Conservation (phyloP, 1,139 yeast genomes). For the Lodderomyces metapsilosis region DNA sequence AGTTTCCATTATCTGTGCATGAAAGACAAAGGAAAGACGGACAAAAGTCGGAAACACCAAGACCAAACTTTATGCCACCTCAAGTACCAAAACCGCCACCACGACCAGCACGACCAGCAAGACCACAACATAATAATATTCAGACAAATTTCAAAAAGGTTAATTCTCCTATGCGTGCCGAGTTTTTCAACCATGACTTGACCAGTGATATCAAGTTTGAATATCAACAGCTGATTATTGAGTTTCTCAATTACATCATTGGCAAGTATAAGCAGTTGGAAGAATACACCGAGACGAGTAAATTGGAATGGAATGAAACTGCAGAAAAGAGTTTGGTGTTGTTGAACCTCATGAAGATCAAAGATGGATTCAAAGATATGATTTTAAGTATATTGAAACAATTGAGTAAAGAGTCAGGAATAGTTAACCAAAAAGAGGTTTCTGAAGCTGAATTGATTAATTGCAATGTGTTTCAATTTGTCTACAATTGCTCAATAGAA, state of each 20-base stretch:
- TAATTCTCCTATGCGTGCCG: conserved; percentile 9
- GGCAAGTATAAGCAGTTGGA: conserved; percentile 13
- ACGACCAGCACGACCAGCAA: conserved; percentile 1
- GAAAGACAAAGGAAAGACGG: neutral
- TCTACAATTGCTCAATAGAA: conserved; percentile 17
- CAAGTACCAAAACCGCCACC: neutral
- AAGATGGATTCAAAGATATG: conserved; percentile 10
- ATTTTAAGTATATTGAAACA: conserved; percentile 11
- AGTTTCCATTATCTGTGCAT: conserved; percentile 2
- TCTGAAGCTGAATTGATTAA: conserved; percentile 11
- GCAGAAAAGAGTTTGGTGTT: conserved; percentile 9
- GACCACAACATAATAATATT: too few relatives aligned
- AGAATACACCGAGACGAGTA: conserved; percentile 5
- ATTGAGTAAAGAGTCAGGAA: conserved; percentile 9
- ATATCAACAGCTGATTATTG: conserved; percentile 12
- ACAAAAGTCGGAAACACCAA: neutral
- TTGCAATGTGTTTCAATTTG: conserved; percentile 18
- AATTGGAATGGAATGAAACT: conserved; percentile 10
- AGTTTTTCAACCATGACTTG: conserved; percentile 8
- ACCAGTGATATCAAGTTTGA: conserved; percentile 9
- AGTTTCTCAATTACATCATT: conserved; percentile 13
- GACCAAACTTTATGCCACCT: neutral
- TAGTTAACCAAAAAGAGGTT: conserved; percentile 3
- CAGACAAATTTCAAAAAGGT: conserved; percentile 6
- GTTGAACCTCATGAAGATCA: conserved; percentile 10